These are phyloP conservation scores for Paramecium bursaria DNA, from an alignment of 73 alveolate species.

Conservation along the genomic window DNA sequence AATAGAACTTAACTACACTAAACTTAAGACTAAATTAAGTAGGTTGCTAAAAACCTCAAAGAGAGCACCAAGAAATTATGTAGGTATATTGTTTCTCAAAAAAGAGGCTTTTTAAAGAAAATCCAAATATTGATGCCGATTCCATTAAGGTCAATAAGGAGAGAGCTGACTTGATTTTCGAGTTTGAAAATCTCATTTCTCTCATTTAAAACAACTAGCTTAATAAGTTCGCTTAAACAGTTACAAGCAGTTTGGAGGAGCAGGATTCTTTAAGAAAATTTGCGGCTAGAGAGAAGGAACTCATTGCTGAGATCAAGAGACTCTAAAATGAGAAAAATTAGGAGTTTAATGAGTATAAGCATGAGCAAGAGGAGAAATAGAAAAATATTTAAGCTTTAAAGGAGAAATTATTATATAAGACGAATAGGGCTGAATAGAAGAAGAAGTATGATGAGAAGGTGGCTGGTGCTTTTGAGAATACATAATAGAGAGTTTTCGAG, in stretches of 20 bases:
- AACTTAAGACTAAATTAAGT: slow-evolving; percentile 49
- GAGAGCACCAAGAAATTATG: slow-evolving; percentile 71
- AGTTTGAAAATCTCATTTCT: slow-evolving; percentile 57
- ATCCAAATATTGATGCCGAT: slow-evolving; percentile 66
- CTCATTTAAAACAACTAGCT: slow-evolving; percentile 43
- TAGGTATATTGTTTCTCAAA: slow-evolving; percentile 30
- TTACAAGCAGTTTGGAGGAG: slow-evolving; percentile 63
- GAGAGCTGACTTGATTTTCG: slow-evolving; percentile 59
- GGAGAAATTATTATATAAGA: slow-evolving; percentile 67
- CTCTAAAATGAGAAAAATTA: slow-evolving; percentile 45
- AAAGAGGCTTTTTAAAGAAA: slow-evolving; percentile 50
- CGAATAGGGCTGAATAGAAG: slow-evolving; percentile 63
- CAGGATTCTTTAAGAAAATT: slow-evolving; percentile 65
- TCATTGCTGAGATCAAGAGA: slow-evolving; percentile 63
- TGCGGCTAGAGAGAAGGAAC: slow-evolving; percentile 62
- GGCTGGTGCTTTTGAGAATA: slow-evolving; percentile 59
- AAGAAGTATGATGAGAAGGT: slow-evolving; percentile 66
- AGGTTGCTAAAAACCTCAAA: slow-evolving; percentile 66
- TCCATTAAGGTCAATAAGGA: slow-evolving; percentile 61
- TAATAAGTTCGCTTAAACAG: slow-evolving; percentile 54
- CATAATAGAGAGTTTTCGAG: slow-evolving; percentile 61
- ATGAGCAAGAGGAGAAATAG: slow-evolving; percentile 48
- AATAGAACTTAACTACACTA: slow-evolving; percentile 45
- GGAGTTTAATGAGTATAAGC: slow-evolving; percentile 61
- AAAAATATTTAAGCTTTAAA: slow-evolving; percentile 60